These are phyloP conservation scores for Pisolithus orientalis DNA, from an alignment of 768 basidiomycete genomes.

Conservation along the genomic window DNA sequence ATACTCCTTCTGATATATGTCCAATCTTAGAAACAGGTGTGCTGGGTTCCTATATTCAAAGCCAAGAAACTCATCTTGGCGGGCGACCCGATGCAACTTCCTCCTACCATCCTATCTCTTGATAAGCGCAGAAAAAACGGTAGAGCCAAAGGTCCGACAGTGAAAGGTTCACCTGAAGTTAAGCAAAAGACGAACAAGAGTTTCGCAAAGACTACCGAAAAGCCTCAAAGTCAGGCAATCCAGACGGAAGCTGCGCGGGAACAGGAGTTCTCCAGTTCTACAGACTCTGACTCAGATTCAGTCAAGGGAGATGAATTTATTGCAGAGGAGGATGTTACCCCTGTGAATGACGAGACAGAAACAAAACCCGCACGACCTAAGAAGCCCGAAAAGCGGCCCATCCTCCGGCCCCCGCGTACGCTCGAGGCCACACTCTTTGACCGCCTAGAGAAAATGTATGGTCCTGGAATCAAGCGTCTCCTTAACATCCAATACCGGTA, in stretches of 20 bases:
- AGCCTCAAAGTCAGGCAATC: not conserved
- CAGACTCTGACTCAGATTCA: slow-evolving; percentile 14
- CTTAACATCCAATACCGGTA: slow-evolving; percentile 87
- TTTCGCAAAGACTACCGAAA: not conserved
- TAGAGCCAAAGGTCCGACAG: slow-evolving; percentile 1
- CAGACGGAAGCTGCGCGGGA: not conserved
- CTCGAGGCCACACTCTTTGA: slow-evolving; percentile 91
- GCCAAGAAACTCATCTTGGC: slow-evolving; percentile 85
- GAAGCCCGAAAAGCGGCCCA: slow-evolving; percentile 7
- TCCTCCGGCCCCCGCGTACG: slow-evolving; percentile 56
- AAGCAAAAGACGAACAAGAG: not conserved
- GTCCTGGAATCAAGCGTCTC: slow-evolving; percentile 75
- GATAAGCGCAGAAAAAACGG: slow-evolving; percentile 35
- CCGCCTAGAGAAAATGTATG: slow-evolving; percentile 85
- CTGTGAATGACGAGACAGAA: slow-evolving; percentile 1
- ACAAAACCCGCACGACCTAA: not conserved
- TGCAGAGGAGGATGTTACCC: slow-evolving; percentile 12
- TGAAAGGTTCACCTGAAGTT: not conserved
- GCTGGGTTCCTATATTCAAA: slow-evolving; percentile 95
- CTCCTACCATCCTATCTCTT: slow-evolving; percentile 82
- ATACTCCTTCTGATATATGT: not conserved
- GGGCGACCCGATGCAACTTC: slow-evolving; percentile 94
- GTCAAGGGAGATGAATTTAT: slow-evolving; percentile 15
- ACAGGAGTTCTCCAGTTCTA: not conserved
- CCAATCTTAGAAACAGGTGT: slow-evolving; percentile 26